phyloP scores from a whole-genome alignment of 495 filamentous ascomycete genomes.

The Annulohypoxylon moriforme region DNA sequence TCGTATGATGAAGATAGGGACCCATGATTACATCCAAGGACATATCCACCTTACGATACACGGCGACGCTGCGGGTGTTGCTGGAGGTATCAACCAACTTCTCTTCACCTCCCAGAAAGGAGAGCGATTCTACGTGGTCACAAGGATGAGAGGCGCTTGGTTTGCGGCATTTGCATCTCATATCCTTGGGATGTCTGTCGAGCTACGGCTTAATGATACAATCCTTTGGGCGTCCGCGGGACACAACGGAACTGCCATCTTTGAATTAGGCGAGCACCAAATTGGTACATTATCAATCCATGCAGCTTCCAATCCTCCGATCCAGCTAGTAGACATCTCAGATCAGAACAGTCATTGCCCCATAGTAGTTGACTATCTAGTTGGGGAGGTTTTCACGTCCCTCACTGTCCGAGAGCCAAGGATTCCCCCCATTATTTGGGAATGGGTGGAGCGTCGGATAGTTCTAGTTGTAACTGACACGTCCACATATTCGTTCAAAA shows the following conservation, averaged over 20 bases:
- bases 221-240: background rate
- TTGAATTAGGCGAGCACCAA: constrained; percentile 1
- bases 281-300: background rate
- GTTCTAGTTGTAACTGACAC: background rate
- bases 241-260: background rate
- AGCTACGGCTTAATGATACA: background rate
- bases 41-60: background rate
- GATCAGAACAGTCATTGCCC: background rate
- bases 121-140: background rate
- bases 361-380: background rate
- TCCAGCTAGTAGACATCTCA: background rate
- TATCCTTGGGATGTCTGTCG: constrained; percentile 6
- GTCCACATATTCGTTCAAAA: background rate
- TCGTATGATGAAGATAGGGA: background rate
- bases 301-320: background rate
- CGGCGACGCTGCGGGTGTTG: background rate
- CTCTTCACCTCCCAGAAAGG: background rate
- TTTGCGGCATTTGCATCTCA: background rate
- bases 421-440: background rate
- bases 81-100: background rate
- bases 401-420: background rate
- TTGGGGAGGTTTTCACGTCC: background rate
- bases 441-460: background rate
- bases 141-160: background rate
- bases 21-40: too few species aligned